Conservation (phyloP, 441 rosid genomes). For the Gossypium lobatum region DNA sequence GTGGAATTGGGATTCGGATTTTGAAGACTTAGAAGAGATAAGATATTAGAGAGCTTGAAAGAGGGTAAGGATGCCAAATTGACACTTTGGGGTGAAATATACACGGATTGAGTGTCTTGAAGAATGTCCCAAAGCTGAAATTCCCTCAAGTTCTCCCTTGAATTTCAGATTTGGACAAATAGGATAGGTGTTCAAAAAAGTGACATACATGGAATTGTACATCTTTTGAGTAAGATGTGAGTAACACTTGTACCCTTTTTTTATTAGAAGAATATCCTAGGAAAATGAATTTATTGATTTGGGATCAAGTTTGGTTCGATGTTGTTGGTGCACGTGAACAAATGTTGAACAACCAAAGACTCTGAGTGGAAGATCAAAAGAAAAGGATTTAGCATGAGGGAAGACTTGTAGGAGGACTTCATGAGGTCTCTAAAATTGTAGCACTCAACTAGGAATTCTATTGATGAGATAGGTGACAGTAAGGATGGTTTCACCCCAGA, state of each 20-base stretch:
- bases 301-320: not conserved
- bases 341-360: not conserved
- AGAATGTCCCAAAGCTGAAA: not conserved
- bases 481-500: not conserved
- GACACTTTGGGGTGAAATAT: not conserved
- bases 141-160: not conserved
- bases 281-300: not conserved
- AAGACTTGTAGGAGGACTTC: not conserved
- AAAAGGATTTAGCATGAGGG: not conserved
- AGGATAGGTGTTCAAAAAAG: not conserved
- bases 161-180: not conserved
- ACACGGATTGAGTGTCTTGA: not conserved
- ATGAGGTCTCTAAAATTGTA: not conserved
- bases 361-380: not conserved
- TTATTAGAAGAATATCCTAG: not conserved
- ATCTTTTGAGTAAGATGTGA: not conserved
- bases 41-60: too few relatives aligned
- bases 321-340: not conserved
- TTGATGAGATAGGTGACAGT: not conserved
- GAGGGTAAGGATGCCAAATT: not conserved
- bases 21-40: not conserved
- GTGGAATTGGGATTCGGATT: not conserved
- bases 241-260: not conserved
- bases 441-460: not conserved
- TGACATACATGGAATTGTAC: not conserved